Evolutionary conservation across 176 grass and related monocot species (phyloP).

Genomic region (Oryza glumipatula): DNA sequence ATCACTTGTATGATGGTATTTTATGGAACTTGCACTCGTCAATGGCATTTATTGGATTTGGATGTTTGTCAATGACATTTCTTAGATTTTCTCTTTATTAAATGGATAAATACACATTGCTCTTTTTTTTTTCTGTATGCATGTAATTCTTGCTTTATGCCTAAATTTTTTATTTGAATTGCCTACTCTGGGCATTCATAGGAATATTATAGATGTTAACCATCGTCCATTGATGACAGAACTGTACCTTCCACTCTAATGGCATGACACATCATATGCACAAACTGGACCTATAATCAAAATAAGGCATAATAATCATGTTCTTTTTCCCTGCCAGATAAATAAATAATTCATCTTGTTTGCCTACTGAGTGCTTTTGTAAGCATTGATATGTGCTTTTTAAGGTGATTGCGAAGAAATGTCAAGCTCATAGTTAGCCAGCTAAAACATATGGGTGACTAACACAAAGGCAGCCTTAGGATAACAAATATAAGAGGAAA

Average conservation of each 20-base stretch:
- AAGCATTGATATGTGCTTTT: slow-evolving; percentile 5
- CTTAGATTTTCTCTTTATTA: neutral
- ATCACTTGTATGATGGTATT: too few relatives aligned
- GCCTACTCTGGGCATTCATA: slow-evolving; percentile 4
- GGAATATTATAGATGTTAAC: slow-evolving; percentile 24
- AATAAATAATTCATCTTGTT: slow-evolving; percentile 27
- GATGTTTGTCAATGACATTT: too few relatives aligned
- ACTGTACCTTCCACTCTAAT: neutral
- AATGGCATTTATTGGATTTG: too few relatives aligned
- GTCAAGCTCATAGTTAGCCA: neutral
- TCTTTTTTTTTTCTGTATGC: slow-evolving; percentile 16
- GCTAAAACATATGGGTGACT: neutral
- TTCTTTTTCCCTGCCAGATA: neutral
- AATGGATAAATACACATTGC: neutral
- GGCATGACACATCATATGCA: neutral
- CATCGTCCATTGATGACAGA: neutral
- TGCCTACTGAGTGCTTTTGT: neutral
- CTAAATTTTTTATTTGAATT: slow-evolving; percentile 19
- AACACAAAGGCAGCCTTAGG: neutral
- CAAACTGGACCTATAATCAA: neutral
- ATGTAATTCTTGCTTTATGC: neutral
- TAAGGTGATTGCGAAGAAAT: slow-evolving; percentile 5
- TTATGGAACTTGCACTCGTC: too few relatives aligned
- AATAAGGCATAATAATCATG: neutral
- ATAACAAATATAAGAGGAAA: slow-evolving; percentile 21